A percentile compares a stretch with the other conserved stretches of the same genome.
phyloP scores from a whole-genome alignment of 2,329 filamentous ascomycete genomes.

The Ophiostoma quercus region DNA sequence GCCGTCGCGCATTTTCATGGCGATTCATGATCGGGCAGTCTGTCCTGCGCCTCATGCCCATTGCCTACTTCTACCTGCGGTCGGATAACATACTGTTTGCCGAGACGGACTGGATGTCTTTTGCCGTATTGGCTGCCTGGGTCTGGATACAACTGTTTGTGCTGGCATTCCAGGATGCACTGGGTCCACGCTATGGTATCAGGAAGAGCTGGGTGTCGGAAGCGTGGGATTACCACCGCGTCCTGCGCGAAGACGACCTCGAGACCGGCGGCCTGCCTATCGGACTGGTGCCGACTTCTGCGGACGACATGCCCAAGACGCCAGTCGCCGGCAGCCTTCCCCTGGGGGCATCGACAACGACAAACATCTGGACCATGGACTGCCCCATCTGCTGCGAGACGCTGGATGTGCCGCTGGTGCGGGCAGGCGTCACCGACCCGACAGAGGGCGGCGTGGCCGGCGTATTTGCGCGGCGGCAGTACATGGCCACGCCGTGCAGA shows the following conservation, averaged over 20 bases:
- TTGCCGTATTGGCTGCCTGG: constrained; percentile 66
- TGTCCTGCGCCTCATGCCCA: constrained; percentile 67
- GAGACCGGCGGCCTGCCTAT: constrained; percentile 78
- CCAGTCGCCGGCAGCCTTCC: neutral
- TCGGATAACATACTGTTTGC: constrained; percentile 77
- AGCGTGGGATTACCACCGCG: constrained; percentile 92
- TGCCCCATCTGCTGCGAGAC: constrained; percentile 93
- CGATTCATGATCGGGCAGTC: constrained; percentile 84
- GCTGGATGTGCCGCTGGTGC: constrained; percentile 80
- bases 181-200: constrained; percentile 84
- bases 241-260: constrained; percentile 74
- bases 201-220: constrained; percentile 62
- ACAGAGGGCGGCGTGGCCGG: constrained; percentile 52
- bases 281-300: constrained; percentile 45
- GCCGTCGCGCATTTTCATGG: constrained; percentile 85
- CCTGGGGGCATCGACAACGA: constrained; percentile 33
- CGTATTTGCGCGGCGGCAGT: constrained; percentile 71
- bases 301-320: neutral
- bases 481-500: constrained; percentile 96
- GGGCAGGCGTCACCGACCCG: constrained; percentile 49
- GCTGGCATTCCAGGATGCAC: constrained; percentile 73
- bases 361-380: constrained; percentile 58
- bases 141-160: constrained; percentile 79
- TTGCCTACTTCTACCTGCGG: constrained; percentile 79
- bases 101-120: constrained; percentile 59